Percentiles rank a stretch among this genome's conserved stretches.
phyloP scores from a whole-genome alignment of 371 early-diverging fungal genomes.

The Lichtheimia corymbifera region DNA sequence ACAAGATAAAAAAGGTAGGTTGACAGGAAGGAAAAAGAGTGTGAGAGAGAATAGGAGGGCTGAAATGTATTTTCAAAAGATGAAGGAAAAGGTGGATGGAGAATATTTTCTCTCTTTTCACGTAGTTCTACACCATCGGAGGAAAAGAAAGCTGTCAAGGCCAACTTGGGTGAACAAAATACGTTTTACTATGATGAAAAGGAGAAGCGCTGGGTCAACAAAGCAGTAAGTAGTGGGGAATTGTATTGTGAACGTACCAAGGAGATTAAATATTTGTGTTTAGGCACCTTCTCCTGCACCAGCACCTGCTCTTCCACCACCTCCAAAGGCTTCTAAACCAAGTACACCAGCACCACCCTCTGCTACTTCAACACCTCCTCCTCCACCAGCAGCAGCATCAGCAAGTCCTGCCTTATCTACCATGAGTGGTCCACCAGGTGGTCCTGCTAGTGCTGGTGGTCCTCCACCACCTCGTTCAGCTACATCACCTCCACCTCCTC shows the following conservation, averaged over 20 bases:
- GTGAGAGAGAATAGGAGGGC: neutral
- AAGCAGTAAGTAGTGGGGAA: conserved; percentile 28
- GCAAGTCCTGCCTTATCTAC: conserved; percentile 8
- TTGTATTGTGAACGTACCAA: neutral
- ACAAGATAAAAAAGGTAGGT: conserved; percentile 12
- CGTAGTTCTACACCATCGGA: conserved; percentile 41
- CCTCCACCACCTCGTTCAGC: conserved; percentile 10
- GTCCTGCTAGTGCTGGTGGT: too few relatives aligned
- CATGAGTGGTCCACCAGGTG: neutral
- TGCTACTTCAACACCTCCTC: conserved; percentile 31
- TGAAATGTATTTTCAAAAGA: neutral
- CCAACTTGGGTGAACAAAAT: conserved; percentile 70
- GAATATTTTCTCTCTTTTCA: conserved; percentile 50
- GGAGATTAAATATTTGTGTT: neutral
- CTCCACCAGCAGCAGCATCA: conserved; percentile 30
- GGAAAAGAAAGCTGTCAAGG: conserved; percentile 55
- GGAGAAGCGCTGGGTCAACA: conserved; percentile 62
- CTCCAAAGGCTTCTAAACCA: conserved; percentile 6
- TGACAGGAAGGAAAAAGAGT: conserved; percentile 18
- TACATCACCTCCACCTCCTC: conserved; percentile 18
- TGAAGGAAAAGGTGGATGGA: conserved; percentile 40
- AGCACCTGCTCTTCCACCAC: conserved; percentile 1
- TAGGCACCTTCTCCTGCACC: neutral
- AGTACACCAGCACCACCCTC: conserved; percentile 16
- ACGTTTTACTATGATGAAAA: conserved; percentile 71